Conservation (phyloP, 441 rosid species). For the Oxalis stricta region DNA sequence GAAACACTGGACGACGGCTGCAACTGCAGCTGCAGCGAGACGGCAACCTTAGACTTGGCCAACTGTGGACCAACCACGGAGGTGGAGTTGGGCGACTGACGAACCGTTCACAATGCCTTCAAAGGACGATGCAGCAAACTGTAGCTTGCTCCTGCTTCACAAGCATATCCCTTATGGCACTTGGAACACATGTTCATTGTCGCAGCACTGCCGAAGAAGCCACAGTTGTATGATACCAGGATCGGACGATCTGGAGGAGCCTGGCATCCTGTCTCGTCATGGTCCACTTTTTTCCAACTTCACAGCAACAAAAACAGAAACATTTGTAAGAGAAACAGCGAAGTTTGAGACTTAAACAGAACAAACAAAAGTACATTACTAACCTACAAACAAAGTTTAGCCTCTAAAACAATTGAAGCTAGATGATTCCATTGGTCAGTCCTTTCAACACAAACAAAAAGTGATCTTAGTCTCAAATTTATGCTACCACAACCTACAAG, state of each 20-base stretch:
- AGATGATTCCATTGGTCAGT: too few relatives aligned
- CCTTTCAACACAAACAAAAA: too few relatives aligned
- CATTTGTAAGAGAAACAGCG: neutral
- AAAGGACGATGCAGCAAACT: slow-evolving; percentile 30
- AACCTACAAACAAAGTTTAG: too few relatives aligned
- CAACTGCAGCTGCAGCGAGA: slow-evolving; percentile 15
- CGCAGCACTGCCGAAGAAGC: slow-evolving; percentile 50
- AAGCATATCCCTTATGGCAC: slow-evolving; percentile 42
- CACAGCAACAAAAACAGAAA: slow-evolving; percentile 14
- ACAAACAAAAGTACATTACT: too few relatives aligned
- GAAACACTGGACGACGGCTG: slow-evolving; percentile 28
- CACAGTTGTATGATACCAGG: slow-evolving; percentile 28
- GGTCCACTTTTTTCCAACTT: slow-evolving; percentile 59
- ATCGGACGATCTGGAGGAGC: slow-evolving; percentile 24
- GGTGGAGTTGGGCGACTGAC: slow-evolving; percentile 21
- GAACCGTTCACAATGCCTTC: slow-evolving; percentile 32
- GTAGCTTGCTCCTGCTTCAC: slow-evolving; percentile 42
- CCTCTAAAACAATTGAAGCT: too few relatives aligned
- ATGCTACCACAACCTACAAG: too few relatives aligned
- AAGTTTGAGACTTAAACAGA: too few relatives aligned
- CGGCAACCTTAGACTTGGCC: slow-evolving; percentile 28
- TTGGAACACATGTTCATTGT: slow-evolving; percentile 58
- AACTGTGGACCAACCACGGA: slow-evolving; percentile 22
- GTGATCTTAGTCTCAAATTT: too few relatives aligned
- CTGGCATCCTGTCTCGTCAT: slow-evolving; percentile 30